A percentile compares a stretch with the other conserved stretches of the same genome.
phyloP scores from a whole-genome alignment of 164 flowering plant species.

The Stephania yunnanensis region DNA sequence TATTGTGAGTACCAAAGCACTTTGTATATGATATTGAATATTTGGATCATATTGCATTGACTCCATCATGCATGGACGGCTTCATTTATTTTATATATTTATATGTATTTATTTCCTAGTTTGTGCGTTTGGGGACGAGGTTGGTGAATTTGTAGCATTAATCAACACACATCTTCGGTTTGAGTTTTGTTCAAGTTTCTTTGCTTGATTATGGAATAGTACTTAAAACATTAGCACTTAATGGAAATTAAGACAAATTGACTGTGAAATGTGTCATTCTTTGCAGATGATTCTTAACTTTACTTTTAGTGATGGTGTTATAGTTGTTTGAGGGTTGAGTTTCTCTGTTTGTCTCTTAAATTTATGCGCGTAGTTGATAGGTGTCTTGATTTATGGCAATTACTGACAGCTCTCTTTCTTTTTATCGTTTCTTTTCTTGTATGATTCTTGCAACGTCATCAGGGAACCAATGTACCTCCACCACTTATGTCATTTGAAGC shows the following conservation, averaged over 20 bases:
- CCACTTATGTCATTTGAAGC: constrained; percentile 75
- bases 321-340: background rate
- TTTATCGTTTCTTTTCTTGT: background rate
- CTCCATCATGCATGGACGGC: background rate
- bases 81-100: background rate
- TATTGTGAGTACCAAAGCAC: constrained; percentile 37
- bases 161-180: background rate
- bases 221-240: background rate
- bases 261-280: background rate
- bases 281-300: background rate
- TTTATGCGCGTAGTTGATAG: background rate
- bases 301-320: background rate
- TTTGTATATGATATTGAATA: background rate
- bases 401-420: background rate
- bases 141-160: background rate
- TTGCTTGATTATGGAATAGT: background rate
- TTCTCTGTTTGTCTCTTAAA: background rate
- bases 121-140: background rate
- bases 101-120: background rate
- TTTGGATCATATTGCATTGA: background rate
- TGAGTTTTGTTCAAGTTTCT: background rate
- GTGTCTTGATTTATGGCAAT: background rate
- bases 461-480: constrained; percentile 78
- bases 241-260: background rate
- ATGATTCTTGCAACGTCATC: constrained; percentile 2